Percentiles rank a stretch among this genome's conserved stretches.
Evolutionary conservation across 139 green algal species (phyloP).

Genomic region (Chlamydomonas schloesseri): DNA sequence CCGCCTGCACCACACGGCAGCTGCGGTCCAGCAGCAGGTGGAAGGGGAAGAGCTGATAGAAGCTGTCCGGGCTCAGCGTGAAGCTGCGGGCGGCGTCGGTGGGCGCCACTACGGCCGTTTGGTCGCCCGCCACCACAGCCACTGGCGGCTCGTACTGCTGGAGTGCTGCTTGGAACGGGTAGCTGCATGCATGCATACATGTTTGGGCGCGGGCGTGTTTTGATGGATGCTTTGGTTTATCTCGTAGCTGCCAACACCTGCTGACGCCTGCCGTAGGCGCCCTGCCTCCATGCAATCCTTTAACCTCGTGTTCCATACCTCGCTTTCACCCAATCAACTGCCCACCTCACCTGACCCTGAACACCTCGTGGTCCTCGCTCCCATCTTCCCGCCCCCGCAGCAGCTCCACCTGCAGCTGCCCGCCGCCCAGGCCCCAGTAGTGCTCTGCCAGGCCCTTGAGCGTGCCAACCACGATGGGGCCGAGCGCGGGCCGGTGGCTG

Average conservation of each 20-base stretch:
- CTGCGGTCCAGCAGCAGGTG: slow-evolving; percentile 52
- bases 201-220: too few species aligned
- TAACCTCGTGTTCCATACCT: too few species aligned
- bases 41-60: slow-evolving; percentile 59
- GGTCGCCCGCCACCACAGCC: background rate
- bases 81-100: slow-evolving; percentile 8
- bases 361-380: slow-evolving; percentile 53
- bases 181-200: slow-evolving; percentile 39
- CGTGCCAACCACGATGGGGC: slow-evolving; percentile 60
- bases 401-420: slow-evolving; percentile 46
- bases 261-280: too few species aligned
- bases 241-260: too few species aligned
- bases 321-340: too few species aligned
- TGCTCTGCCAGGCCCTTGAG: slow-evolving; percentile 20
- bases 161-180: slow-evolving; percentile 37
- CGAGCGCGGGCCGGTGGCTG: slow-evolving; percentile 40
- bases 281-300: too few species aligned
- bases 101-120: too few species aligned
- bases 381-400: slow-evolving; percentile 47
- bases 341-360: background rate
- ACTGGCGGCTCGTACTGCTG: background rate
- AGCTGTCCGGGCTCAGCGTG: slow-evolving; percentile 31
- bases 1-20: slow-evolving; percentile 49
- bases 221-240: too few species aligned
- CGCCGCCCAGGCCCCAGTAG: slow-evolving; percentile 36